Evolutionary conservation across 805 yeast species (phyloP).

Genomic region (Suhomyces xylopsoci): DNA sequence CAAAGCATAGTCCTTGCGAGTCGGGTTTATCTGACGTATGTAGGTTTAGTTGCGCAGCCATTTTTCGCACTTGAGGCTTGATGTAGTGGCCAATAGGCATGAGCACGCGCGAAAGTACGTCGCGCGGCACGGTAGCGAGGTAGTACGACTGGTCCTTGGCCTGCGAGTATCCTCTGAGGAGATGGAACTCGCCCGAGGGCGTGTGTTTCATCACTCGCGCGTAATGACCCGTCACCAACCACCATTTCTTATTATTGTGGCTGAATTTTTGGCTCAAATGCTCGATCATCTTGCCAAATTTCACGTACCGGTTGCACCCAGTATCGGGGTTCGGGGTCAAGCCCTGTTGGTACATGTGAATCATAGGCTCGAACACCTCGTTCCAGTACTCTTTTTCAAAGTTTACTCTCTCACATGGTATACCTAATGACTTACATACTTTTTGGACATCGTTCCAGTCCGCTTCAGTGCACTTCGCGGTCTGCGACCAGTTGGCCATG

Average conservation of each 20-base stretch:
- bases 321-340: constrained; percentile 94
- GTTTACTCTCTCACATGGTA: constrained; percentile 73
- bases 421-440: constrained; percentile 57
- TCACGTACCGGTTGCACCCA: constrained; percentile 78
- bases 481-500: constrained; percentile 88
- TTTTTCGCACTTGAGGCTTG: constrained; percentile 69
- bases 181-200: constrained; percentile 33
- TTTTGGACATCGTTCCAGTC: constrained; percentile 84
- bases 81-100: constrained; percentile 79
- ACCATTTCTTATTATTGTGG: constrained; percentile 46
- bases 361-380: constrained; percentile 90
- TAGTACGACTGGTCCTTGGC: constrained; percentile 91
- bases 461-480: constrained; percentile 69
- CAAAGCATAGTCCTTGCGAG: constrained; percentile 94
- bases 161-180: constrained; percentile 56
- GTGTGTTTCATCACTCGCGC: constrained; percentile 47
- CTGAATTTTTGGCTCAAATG: constrained; percentile 40
- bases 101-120: constrained; percentile 47
- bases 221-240: constrained; percentile 91
- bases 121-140: constrained; percentile 59
- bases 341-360: constrained; percentile 66
- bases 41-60: constrained; percentile 56
- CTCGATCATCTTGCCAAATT: constrained; percentile 76
- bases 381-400: constrained; percentile 93
- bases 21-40: constrained; percentile 80